phyloP scores from a whole-genome alignment of 2,329 filamentous ascomycete species.

The Metarhizium robertsii region DNA sequence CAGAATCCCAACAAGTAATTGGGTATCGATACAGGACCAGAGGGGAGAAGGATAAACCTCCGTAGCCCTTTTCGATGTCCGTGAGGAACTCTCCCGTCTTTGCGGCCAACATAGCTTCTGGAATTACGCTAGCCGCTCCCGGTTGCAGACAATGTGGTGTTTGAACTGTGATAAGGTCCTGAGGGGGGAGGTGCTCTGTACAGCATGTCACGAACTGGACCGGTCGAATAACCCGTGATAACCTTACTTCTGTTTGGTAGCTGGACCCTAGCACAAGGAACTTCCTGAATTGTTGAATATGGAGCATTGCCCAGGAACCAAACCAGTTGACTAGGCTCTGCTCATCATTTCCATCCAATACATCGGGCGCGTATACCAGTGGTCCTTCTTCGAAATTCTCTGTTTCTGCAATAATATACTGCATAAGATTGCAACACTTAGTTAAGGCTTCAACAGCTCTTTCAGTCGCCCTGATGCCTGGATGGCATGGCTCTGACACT shows the following conservation, averaged over 20 bases:
- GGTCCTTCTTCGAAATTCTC: constrained; percentile 14
- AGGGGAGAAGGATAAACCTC: constrained; percentile 8
- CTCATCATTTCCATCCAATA: constrained; percentile 49
- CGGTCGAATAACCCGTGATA: constrained; percentile 14
- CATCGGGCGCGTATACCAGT: constrained; percentile 35
- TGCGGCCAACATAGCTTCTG: not conserved
- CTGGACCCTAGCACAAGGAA: constrained; percentile 47
- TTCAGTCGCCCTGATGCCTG: not conserved
- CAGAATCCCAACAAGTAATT: constrained; percentile 28
- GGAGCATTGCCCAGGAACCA: constrained; percentile 44
- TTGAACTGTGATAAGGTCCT: not conserved
- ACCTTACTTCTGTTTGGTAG: constrained; percentile 9
- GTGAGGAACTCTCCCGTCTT: not conserved
- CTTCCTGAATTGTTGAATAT: constrained; percentile 40
- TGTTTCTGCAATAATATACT: constrained; percentile 9
- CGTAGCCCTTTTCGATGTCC: not conserved
- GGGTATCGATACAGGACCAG: constrained; percentile 27
- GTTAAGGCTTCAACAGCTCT: constrained; percentile 3
- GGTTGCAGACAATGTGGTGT: not conserved
- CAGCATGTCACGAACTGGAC: not conserved
- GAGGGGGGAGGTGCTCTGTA: not conserved
- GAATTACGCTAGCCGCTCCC: not conserved
- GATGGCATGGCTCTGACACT: not conserved
- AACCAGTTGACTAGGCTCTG: constrained; percentile 56
- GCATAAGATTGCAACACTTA: constrained; percentile 15